A percentile compares a stretch with the other conserved stretches of the same genome.
Evolutionary conservation across 371 early-diverging fungal species (phyloP).

Genomic region (Syncephalastrum monosporum): DNA sequence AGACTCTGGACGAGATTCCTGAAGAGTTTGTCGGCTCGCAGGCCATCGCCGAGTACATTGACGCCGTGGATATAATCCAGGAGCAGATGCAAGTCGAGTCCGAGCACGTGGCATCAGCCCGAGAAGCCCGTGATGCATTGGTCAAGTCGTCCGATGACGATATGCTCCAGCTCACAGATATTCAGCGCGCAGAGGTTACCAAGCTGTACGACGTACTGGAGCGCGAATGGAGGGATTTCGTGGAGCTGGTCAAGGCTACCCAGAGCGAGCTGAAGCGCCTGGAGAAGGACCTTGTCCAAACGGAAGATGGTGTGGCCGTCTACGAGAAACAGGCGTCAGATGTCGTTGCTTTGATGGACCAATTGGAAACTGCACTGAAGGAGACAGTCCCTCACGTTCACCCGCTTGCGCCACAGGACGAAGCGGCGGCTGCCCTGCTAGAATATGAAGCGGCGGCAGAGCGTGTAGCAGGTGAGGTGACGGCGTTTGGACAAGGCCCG

Average conservation of each 20-base stretch:
- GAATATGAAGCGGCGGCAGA: conserved; percentile 7
- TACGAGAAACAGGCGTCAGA: conserved; percentile 21
- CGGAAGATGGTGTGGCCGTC: conserved; percentile 26
- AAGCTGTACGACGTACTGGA: conserved; percentile 33
- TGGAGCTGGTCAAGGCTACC: conserved; percentile 29
- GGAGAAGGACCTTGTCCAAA: conserved; percentile 28
- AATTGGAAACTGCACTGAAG: neutral
- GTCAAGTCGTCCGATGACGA: conserved; percentile 26
- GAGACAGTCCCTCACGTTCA: neutral
- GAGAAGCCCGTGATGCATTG: conserved; percentile 25
- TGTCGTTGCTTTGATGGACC: conserved; percentile 11
- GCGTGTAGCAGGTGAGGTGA: neutral
- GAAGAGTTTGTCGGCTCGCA: conserved; percentile 32
- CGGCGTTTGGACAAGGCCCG: conserved; percentile 19
- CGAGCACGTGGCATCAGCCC: conserved; percentile 28
- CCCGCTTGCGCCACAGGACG: conserved; percentile 22
- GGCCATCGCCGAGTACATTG: conserved; percentile 35
- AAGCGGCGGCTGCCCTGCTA: conserved; percentile 9
- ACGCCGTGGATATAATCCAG: conserved; percentile 40
- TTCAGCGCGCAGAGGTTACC: conserved; percentile 33
- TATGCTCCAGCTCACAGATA: conserved; percentile 37
- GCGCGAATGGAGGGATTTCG: conserved; percentile 42
- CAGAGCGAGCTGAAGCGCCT: conserved; percentile 34
- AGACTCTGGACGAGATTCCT: conserved; percentile 41
- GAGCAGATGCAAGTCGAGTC: conserved; percentile 30